These are phyloP conservation scores for Suillus ampliporus DNA, from an alignment of 768 basidiomycete species.

Conservation along the genomic window DNA sequence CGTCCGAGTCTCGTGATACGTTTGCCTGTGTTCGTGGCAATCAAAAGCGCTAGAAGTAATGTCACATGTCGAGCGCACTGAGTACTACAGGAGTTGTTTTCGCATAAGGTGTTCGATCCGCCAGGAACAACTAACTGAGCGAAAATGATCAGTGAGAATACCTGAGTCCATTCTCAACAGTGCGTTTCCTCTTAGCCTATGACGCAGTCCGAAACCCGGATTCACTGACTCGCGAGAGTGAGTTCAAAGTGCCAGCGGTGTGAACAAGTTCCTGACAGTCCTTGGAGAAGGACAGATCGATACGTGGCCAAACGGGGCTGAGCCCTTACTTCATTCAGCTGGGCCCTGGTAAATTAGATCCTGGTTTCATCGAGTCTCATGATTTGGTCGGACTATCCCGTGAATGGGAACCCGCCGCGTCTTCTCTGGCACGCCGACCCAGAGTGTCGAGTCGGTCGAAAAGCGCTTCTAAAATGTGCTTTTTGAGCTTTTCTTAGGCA, in stretches of 20 bases:
- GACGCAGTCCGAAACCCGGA: background rate
- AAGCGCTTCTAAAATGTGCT: background rate
- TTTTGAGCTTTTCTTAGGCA: background rate
- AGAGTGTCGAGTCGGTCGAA: background rate
- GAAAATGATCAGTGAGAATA: background rate
- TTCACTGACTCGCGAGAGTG: background rate
- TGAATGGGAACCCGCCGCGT: background rate
- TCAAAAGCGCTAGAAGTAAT: background rate
- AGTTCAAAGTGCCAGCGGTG: background rate
- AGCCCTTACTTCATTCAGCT: background rate
- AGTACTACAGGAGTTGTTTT: background rate
- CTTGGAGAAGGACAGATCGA: background rate
- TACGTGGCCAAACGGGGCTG: background rate
- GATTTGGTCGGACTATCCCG: slow-evolving; percentile 6
- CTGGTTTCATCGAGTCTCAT: too few relatives aligned
- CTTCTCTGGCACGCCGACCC: background rate
- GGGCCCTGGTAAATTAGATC: too few relatives aligned
- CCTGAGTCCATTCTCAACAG: background rate
- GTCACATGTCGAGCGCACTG: background rate
- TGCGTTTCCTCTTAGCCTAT: too few relatives aligned
- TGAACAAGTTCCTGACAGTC: background rate
- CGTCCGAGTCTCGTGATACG: background rate
- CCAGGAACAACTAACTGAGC: background rate
- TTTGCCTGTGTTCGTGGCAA: background rate
- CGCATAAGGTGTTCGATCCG: background rate